These are phyloP conservation scores for Nannochloropsis oceanica DNA, from an alignment of 108 stramenopile genomes.

Conservation along the genomic window DNA sequence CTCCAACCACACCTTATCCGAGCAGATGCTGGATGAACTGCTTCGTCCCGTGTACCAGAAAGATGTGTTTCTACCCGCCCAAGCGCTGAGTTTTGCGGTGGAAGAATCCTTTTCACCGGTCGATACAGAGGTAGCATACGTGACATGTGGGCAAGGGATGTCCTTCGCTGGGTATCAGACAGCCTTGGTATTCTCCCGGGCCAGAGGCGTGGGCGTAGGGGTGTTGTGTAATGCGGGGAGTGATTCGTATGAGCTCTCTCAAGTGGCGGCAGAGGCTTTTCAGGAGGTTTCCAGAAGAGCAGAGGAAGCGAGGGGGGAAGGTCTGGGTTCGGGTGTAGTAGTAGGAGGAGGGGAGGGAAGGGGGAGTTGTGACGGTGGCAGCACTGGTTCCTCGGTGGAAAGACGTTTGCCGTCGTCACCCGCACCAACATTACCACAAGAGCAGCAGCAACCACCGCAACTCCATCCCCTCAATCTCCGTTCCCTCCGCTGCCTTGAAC, in stretches of 20 bases:
- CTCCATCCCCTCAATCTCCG: not conserved
- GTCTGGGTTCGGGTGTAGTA: not conserved
- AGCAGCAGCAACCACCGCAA: not conserved
- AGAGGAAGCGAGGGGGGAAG: not conserved
- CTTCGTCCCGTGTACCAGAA: not conserved
- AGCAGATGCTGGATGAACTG: not conserved
- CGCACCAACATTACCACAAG: no score
- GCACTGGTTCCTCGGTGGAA: no score
- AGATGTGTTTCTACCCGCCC: not conserved
- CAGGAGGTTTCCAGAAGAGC: not conserved
- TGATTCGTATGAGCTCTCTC: not conserved
- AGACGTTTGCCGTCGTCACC: no score
- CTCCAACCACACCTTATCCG: not conserved
- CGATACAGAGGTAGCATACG: not conserved
- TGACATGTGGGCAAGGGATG: not conserved
- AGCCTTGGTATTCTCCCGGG: not conserved
- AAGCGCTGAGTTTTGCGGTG: not conserved
- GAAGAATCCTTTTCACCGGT: not conserved
- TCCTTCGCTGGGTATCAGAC: not conserved
- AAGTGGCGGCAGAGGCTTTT: not conserved
- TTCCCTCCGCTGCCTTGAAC: not conserved
- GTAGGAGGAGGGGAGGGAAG: not conserved
- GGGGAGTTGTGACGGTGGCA: not conserved
- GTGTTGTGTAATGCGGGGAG: not conserved
- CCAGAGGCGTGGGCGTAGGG: not conserved